phyloP scores from a whole-genome alignment of 2,329 filamentous ascomycete species.

The Chaetomium sp. region DNA sequence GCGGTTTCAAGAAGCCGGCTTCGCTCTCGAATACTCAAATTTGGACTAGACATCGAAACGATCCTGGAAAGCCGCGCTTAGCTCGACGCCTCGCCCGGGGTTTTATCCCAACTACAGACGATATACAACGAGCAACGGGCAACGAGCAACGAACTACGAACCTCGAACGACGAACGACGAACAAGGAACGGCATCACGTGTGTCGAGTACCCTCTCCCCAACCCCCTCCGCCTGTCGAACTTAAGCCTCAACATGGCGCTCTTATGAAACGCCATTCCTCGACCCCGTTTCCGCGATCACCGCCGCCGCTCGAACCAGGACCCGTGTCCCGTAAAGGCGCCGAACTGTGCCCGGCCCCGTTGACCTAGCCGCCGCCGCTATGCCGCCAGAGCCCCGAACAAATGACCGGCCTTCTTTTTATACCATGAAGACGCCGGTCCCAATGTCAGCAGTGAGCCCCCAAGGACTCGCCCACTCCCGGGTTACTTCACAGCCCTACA shows the following conservation, averaged over 20 bases:
- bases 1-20: not conserved
- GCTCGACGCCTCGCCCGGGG: no score
- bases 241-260: slow-evolving; percentile 1
- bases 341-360: not conserved
- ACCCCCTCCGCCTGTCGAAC: no score
- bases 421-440: slow-evolving; percentile 42
- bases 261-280: slow-evolving; percentile 2
- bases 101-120: not conserved
- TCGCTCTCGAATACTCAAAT: no score
- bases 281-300: not conserved
- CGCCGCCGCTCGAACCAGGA: not conserved
- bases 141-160: no score
- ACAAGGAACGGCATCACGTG: no score
- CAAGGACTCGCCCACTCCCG: slow-evolving; percentile 31
- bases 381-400: slow-evolving; percentile 26
- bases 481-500: slow-evolving; percentile 34
- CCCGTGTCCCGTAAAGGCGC: not conserved
- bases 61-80: no score
- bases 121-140: not conserved
- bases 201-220: no score
- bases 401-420: slow-evolving; percentile 35
- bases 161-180: no score
- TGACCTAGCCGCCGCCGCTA: slow-evolving; percentile 7
- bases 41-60: no score
- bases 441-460: slow-evolving; percentile 31